Conservation (phyloP, 2,329 filamentous ascomycete genomes). For the Epicoccum sorghinum region DNA sequence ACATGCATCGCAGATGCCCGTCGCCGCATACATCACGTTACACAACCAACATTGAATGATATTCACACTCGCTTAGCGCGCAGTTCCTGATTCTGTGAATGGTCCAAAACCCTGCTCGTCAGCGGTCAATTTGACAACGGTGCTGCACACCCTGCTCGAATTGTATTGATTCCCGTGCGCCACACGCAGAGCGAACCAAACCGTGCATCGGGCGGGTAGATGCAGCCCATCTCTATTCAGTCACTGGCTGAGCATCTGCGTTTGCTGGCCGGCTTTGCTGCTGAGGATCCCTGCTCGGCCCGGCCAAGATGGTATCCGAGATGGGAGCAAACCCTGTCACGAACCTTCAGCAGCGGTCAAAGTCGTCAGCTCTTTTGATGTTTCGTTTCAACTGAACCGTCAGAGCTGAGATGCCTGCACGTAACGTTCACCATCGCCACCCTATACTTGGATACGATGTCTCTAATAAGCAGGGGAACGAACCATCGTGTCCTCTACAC, state of each 20-base stretch:
- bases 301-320: conserved; percentile 33
- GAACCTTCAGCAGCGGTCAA: conserved; percentile 20
- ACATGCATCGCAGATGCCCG: conserved; percentile 34
- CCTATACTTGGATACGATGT: not conserved
- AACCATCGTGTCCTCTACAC: not conserved
- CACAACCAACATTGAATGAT: conserved; percentile 42
- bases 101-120: conserved; percentile 28
- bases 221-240: conserved; percentile 33
- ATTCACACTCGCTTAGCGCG: conserved; percentile 32
- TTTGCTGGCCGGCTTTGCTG: conserved; percentile 24
- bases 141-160: conserved; percentile 42
- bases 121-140: conserved; percentile 35
- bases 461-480: not conserved
- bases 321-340: conserved; percentile 24
- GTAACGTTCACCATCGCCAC: conserved; percentile 6
- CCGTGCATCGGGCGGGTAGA: conserved; percentile 33
- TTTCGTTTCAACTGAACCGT: not conserved
- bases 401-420: not conserved
- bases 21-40: conserved; percentile 37
- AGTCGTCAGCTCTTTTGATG: conserved; percentile 20
- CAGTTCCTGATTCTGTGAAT: conserved; percentile 22
- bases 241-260: conserved; percentile 29
- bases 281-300: conserved; percentile 25
- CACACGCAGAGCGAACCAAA: conserved; percentile 32
- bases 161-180: conserved; percentile 38